A percentile compares a stretch with the other conserved stretches of the same genome.
phyloP scores from a whole-genome alignment of 2,329 filamentous ascomycete species.

The Lachnum nothofagi region DNA sequence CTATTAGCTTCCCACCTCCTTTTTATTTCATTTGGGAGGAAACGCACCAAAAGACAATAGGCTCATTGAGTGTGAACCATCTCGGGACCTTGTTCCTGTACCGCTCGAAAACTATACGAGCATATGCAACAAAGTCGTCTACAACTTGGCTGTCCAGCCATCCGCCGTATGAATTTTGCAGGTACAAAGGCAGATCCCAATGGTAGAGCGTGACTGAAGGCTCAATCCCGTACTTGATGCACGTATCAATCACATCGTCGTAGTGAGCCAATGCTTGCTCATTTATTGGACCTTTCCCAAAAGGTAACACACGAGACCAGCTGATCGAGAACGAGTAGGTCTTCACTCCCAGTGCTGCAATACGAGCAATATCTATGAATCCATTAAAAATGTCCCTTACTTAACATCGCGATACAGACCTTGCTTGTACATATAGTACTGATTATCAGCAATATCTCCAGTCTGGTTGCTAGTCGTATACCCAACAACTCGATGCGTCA shows the following conservation, averaged over 20 bases:
- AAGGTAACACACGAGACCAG: conserved; percentile 49
- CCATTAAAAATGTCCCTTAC: neutral
- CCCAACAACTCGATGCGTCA: conserved; percentile 20
- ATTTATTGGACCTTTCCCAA: conserved; percentile 46
- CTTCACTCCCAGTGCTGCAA: conserved; percentile 47
- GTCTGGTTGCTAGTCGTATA: conserved; percentile 36
- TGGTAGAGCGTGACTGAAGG: conserved; percentile 46
- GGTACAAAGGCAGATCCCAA: conserved; percentile 29
- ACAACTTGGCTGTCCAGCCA: conserved; percentile 44
- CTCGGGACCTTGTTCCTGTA: conserved; percentile 47
- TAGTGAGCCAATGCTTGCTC: conserved; percentile 48
- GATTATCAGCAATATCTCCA: conserved; percentile 47
- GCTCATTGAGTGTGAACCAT: conserved; percentile 52
- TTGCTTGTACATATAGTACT: conserved; percentile 53
- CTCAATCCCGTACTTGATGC: conserved; percentile 45
- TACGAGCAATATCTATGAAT: conserved; percentile 42
- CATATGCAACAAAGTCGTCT: conserved; percentile 48
- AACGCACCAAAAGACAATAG: conserved; percentile 32
- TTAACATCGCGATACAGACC: conserved; percentile 36
- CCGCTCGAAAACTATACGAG: conserved; percentile 45
- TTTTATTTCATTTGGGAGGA: too few relatives aligned
- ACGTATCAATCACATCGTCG: conserved; percentile 47
- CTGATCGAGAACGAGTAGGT: conserved; percentile 50
- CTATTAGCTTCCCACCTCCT: conserved; percentile 2
- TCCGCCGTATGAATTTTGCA: conserved; percentile 39